A percentile compares a stretch with the other conserved stretches of the same genome.
Conservation (phyloP, 768 basidiomycete species). For the Macrolepiota albuminosa region DNA sequence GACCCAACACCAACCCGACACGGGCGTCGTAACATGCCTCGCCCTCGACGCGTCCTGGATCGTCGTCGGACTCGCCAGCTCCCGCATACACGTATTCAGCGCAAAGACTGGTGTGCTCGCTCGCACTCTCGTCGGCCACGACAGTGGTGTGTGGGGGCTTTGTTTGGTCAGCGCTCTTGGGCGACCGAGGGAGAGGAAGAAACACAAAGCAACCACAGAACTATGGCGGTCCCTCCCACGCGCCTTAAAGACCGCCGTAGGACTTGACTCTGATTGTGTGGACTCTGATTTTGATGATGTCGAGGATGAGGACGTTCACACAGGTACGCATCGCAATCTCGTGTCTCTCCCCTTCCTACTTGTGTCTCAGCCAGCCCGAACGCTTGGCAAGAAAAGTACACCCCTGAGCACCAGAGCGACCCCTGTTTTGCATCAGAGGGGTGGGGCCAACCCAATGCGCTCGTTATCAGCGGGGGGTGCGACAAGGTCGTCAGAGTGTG, state of each 20-base stretch:
- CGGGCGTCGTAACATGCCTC: constrained; percentile 81
- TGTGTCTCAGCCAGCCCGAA: neutral
- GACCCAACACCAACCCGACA: constrained; percentile 19
- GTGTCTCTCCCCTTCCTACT: too few species aligned
- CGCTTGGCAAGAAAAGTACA: constrained; percentile 6
- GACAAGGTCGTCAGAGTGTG: constrained; percentile 91
- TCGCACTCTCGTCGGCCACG: constrained; percentile 30
- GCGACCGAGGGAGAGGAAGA: neutral
- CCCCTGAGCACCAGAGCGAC: constrained; percentile 37
- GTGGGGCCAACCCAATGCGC: constrained; percentile 81
- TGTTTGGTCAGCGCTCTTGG: constrained; percentile 8
- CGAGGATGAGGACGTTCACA: neutral
- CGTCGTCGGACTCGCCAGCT: constrained; percentile 84
- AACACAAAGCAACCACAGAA: neutral
- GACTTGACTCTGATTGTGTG: constrained; percentile 22
- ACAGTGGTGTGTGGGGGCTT: constrained; percentile 9
- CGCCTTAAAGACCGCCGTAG: constrained; percentile 46
- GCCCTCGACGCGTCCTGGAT: constrained; percentile 82
- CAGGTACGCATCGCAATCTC: neutral
- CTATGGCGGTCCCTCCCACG: constrained; percentile 28
- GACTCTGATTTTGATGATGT: neutral
- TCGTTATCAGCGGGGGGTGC: constrained; percentile 90
- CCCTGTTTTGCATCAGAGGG: constrained; percentile 70
- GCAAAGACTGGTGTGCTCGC: constrained; percentile 72
- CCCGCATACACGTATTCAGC: constrained; percentile 81